phyloP scores from a whole-genome alignment of 371 early-diverging fungal genomes.

The Basidiobolus meristosporus region DNA sequence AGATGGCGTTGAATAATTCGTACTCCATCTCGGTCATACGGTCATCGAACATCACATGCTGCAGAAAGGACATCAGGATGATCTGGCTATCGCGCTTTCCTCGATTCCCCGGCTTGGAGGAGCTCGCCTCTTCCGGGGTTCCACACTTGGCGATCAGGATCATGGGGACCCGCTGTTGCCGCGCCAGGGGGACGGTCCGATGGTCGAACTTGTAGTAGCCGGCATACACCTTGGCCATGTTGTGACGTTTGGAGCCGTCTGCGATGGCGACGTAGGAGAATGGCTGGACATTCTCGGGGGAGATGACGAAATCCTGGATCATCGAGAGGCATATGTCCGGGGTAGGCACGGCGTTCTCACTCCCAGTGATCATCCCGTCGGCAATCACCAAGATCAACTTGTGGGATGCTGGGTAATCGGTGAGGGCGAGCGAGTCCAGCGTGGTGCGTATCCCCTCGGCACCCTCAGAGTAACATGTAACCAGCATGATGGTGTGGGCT shows the following conservation, averaged over 20 bases:
- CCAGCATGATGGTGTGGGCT: constrained; percentile 51
- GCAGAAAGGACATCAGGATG: constrained; percentile 90
- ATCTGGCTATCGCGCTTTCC: constrained; percentile 98
- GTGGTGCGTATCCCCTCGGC: constrained; percentile 79
- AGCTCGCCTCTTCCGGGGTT: constrained; percentile 41
- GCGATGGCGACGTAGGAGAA: constrained; percentile 90
- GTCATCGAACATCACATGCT: constrained; percentile 83
- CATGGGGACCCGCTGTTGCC: constrained; percentile 43
- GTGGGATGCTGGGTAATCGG: constrained; percentile 78
- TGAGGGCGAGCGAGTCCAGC: constrained; percentile 82
- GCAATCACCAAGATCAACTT: constrained; percentile 82
- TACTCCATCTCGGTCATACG: constrained; percentile 90
- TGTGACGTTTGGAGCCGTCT: constrained; percentile 78
- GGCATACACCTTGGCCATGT: constrained; percentile 87
- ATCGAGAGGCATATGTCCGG: constrained; percentile 65
- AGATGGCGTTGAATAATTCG: constrained; percentile 81
- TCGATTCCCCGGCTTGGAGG: constrained; percentile 75
- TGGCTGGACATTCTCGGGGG: constrained; percentile 34
- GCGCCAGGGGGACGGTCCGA: constrained; percentile 18
- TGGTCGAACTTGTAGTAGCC: constrained; percentile 67
- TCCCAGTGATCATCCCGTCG: constrained; percentile 70
- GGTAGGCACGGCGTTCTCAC: constrained; percentile 66
- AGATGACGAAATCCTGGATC: constrained; percentile 56
- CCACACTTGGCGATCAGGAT: constrained; percentile 89
- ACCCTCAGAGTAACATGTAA: constrained; percentile 90